A percentile compares a stretch with the other conserved stretches of the same genome.
These are phyloP conservation scores for Calonectria montana DNA, from an alignment of 2,329 filamentous ascomycete genomes.

Conservation along the genomic window DNA sequence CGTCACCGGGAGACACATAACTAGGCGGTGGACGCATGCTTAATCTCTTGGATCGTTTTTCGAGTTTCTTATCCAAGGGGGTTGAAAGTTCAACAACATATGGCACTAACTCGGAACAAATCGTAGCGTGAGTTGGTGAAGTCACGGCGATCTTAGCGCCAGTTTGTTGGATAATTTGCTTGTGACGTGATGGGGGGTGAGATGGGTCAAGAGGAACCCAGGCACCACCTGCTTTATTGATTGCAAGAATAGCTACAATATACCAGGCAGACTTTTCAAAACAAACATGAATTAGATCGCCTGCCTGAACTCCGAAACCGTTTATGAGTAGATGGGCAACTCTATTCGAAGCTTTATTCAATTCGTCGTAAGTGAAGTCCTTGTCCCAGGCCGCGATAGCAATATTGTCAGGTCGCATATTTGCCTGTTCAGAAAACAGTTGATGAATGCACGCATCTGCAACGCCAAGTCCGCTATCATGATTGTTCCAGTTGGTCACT, in stretches of 20 bases:
- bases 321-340: neutral
- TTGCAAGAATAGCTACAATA: neutral
- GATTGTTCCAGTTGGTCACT: neutral
- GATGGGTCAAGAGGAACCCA: neutral
- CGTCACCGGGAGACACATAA: neutral
- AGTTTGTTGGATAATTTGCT: neutral
- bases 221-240: neutral
- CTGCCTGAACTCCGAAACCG: neutral
- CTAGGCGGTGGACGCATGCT: neutral
- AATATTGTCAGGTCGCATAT: neutral
- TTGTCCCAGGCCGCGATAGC: neutral
- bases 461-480: neutral
- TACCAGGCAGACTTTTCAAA: neutral
- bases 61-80: neutral
- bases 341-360: neutral
- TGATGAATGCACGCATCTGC: neutral
- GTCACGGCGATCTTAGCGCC: neutral
- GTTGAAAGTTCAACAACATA: neutral
- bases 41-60: neutral
- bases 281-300: neutral
- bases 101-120: neutral
- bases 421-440: neutral
- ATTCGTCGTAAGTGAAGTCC: neutral
- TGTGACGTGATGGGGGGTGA: neutral
- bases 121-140: neutral